Evolutionary conservation across 345 rosid genomes (phyloP).

Genomic region (Dipteronia dyeriana): DNA sequence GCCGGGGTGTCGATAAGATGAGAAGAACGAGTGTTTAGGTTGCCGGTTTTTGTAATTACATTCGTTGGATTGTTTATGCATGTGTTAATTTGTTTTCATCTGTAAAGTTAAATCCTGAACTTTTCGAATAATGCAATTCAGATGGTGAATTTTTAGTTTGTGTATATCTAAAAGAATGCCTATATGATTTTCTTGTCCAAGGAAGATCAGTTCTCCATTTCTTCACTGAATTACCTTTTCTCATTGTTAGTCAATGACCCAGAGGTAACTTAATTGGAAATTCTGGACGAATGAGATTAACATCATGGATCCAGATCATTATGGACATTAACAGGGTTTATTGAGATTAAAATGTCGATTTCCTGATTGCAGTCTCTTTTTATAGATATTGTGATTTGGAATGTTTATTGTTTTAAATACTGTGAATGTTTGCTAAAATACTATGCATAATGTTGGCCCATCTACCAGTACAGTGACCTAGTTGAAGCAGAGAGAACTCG

Average conservation of each 20-base stretch:
- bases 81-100: background rate
- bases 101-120: background rate
- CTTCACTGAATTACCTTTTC: background rate
- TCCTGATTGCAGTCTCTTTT: background rate
- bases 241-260: background rate
- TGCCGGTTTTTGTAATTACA: background rate
- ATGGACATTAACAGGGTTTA: background rate
- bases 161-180: background rate
- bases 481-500: conserved; percentile 58
- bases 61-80: background rate
- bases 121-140: background rate
- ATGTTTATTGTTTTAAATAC: background rate
- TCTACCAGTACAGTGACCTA: conserved; percentile 71
- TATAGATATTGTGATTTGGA: background rate
- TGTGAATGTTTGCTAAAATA: conserved; percentile 11
- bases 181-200: background rate
- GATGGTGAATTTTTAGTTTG: background rate
- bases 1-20: background rate
- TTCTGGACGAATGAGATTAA: background rate
- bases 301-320: background rate
- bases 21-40: background rate
- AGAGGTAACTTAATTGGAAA: background rate
- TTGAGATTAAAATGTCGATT: background rate
- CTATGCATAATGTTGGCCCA: background rate
- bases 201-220: background rate